Percentiles rank a stretch among this genome's conserved stretches.
Evolutionary conservation across 495 filamentous ascomycete genomes (phyloP).

Genomic region (Hypoxylon perforatum): DNA sequence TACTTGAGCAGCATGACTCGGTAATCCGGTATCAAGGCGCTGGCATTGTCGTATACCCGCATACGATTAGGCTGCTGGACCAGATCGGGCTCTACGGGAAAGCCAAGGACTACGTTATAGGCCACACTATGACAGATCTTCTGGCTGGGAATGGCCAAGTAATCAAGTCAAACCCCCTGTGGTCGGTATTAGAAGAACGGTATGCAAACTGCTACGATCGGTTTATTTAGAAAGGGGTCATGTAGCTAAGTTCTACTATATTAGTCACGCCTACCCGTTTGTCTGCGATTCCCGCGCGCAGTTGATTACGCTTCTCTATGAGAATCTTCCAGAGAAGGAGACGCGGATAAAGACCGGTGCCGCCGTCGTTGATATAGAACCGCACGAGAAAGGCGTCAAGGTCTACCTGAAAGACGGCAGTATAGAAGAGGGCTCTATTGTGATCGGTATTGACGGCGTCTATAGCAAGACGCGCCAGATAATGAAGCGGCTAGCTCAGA

Average conservation of each 20-base stretch:
- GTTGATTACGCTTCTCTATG: constrained; percentile 46
- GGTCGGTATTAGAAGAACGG: too few species aligned
- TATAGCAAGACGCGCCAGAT: constrained; percentile 53
- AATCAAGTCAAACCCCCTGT: too few species aligned
- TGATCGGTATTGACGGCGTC: constrained; percentile 63
- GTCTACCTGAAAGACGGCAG: constrained; percentile 50
- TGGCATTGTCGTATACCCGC: constrained; percentile 46
- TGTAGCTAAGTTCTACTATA: too few species aligned
- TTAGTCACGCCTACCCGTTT: constrained; percentile 46
- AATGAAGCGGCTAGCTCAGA: constrained; percentile 48
- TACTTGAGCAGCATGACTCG: constrained; percentile 53
- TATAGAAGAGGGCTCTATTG: constrained; percentile 51
- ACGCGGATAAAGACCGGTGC: constrained; percentile 34
- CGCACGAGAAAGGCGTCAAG: constrained; percentile 25
- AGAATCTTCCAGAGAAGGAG: constrained; percentile 39
- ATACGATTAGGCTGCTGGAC: constrained; percentile 51
- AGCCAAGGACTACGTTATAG: constrained; percentile 17
- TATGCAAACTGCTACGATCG: too few species aligned
- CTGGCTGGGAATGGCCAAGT: too few species aligned
- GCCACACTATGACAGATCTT: too few species aligned
- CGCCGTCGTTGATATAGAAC: constrained; percentile 34
- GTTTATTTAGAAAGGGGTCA: too few species aligned
- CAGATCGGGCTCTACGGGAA: constrained; percentile 55
- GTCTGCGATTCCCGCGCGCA: constrained; percentile 43
- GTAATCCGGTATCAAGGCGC: constrained; percentile 53